Conservation (phyloP, 495 filamentous ascomycete genomes). For the Penicillium antarcticum region DNA sequence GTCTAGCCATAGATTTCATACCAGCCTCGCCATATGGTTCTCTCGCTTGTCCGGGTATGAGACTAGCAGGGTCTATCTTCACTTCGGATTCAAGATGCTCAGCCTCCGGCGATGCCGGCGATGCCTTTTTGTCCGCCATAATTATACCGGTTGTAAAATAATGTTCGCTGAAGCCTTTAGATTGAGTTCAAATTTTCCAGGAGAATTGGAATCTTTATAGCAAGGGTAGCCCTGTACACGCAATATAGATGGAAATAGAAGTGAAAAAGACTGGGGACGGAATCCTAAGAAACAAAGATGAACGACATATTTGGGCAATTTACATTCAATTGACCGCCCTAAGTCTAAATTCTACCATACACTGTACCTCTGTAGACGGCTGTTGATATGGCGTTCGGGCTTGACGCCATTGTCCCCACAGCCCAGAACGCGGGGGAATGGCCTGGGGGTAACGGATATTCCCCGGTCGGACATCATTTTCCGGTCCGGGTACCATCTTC, state of each 20-base stretch:
- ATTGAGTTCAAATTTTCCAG: no score
- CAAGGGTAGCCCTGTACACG: no score
- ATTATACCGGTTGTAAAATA: background rate
- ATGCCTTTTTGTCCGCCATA: background rate
- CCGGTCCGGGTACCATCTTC: slow-evolving; percentile 1
- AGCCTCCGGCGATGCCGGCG: background rate
- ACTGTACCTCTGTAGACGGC: no score
- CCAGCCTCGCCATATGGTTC: background rate
- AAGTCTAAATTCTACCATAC: no score
- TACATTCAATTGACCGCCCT: no score
- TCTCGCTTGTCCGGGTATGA: background rate
- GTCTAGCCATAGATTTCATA: background rate
- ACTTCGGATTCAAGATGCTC: background rate
- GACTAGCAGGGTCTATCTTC: background rate
- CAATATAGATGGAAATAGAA: no score
- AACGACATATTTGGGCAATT: no score
- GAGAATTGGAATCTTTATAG: no score
- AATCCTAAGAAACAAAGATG: no score
- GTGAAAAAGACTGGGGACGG: no score
- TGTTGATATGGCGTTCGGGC: background rate
- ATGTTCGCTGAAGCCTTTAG: no score
- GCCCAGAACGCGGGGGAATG: background rate
- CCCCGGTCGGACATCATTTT: background rate
- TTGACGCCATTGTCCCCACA: background rate
- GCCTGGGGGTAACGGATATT: background rate